These are phyloP conservation scores for Colletotrichum tanaceti DNA, from an alignment of 2,329 filamentous ascomycete genomes.

Conservation along the genomic window DNA sequence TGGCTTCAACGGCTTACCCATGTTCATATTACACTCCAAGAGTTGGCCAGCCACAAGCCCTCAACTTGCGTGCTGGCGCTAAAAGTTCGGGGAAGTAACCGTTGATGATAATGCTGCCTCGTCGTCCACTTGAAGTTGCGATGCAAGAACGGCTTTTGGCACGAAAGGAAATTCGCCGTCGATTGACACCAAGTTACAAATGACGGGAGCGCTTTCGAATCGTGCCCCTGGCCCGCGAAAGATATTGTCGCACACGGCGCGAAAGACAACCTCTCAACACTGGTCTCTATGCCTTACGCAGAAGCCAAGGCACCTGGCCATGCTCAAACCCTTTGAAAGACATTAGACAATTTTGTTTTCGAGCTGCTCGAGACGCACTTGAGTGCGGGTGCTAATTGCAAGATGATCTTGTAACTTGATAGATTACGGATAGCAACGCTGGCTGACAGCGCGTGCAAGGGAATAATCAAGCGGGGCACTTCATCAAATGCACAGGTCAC, in stretches of 20 bases:
- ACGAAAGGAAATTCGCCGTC: background rate
- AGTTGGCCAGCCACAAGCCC: background rate
- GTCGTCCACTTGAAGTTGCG: background rate
- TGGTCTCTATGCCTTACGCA: too few relatives aligned
- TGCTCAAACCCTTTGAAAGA: background rate
- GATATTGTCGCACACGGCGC: background rate
- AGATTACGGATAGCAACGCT: background rate
- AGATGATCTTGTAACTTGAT: background rate
- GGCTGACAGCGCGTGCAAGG: background rate
- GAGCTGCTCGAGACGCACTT: background rate
- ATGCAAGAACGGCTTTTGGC: background rate
- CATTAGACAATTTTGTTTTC: too few relatives aligned
- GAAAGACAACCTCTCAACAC: background rate
- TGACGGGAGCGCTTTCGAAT: background rate
- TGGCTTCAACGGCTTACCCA: too few relatives aligned
- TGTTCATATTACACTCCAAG: background rate
- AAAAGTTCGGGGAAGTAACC: background rate
- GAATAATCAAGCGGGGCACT: constrained; percentile 4
- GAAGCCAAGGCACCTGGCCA: too few relatives aligned
- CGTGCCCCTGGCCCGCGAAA: background rate
- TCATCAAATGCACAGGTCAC: constrained; percentile 14
- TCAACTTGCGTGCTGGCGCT: background rate
- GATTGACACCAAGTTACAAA: background rate
- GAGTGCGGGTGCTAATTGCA: background rate
- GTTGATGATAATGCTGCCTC: background rate